A percentile compares a stretch with the other conserved stretches of the same genome.
Conservation (phyloP, 306 rosid genomes). For the Fragaria nilgerrensis region DNA sequence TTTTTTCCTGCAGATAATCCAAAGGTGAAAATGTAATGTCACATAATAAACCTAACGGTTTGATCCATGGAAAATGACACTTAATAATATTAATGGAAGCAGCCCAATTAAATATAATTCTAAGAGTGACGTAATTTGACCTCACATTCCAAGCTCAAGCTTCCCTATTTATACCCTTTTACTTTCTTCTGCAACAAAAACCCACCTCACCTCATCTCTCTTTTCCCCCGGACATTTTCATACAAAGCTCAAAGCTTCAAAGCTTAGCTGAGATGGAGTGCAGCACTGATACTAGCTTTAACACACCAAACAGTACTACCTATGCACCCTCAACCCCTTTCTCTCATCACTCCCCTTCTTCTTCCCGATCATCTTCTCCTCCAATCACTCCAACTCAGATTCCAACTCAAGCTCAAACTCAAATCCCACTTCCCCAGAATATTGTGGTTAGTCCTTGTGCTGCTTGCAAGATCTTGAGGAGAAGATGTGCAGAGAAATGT, state of each 20-base stretch:
- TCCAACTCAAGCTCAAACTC: background rate
- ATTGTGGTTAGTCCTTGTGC: slow-evolving; percentile 80
- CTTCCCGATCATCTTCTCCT: slow-evolving; percentile 29
- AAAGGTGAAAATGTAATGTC: background rate
- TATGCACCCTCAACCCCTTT: slow-evolving; percentile 31
- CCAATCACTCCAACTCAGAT: slow-evolving; percentile 20
- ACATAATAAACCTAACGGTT: slow-evolving; percentile 1
- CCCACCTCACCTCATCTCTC: background rate
- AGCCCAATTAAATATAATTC: background rate
- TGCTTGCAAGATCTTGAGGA: slow-evolving; percentile 78
- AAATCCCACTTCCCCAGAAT: slow-evolving; percentile 18
- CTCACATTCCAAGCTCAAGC: background rate
- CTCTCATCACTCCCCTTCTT: slow-evolving; percentile 26
- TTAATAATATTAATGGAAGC: background rate
- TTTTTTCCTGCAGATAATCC: slow-evolving; percentile 1
- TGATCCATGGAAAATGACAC: background rate
- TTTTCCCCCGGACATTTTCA: background rate
- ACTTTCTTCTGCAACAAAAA: background rate
- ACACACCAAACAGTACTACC: background rate
- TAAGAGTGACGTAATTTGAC: background rate
- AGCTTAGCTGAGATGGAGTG: slow-evolving; percentile 13
- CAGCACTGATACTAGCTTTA: slow-evolving; percentile 15
- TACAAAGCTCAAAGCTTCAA: background rate
- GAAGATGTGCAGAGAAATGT: slow-evolving; percentile 85
- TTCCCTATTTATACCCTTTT: background rate